These are phyloP conservation scores for Penicillium nordicum DNA, from an alignment of 2,329 filamentous ascomycete genomes.

Conservation along the genomic window DNA sequence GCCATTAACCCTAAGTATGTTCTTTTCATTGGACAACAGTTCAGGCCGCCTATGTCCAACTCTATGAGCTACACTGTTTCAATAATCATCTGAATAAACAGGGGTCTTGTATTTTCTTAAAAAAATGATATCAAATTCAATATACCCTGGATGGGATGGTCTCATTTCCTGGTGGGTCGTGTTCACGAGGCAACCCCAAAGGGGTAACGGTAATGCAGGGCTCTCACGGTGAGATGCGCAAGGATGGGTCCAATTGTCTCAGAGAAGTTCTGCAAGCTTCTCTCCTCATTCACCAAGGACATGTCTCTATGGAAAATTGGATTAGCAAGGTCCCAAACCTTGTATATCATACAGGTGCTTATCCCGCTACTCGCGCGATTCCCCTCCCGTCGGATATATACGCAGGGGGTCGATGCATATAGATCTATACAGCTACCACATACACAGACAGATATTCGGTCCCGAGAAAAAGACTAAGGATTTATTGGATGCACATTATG, in stretches of 20 bases:
- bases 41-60: background rate
- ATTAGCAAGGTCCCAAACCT: background rate
- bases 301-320: background rate
- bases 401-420: background rate
- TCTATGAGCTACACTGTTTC: background rate
- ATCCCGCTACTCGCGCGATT: background rate
- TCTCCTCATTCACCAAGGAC: background rate
- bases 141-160: background rate
- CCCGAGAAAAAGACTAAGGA: background rate
- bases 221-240: background rate
- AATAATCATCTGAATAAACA: background rate
- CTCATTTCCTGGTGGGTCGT: background rate
- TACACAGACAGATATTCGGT: background rate
- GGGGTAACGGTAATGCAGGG: constrained; percentile 4
- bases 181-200: constrained; percentile 8
- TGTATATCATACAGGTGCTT: background rate
- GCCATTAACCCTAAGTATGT: background rate
- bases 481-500: background rate
- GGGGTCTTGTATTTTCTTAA: background rate
- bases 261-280: background rate
- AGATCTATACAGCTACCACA: background rate
- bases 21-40: background rate
- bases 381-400: background rate
- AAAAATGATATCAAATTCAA: background rate
- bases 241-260: constrained; percentile 5